Percentiles rank a stretch among this genome's conserved stretches.
phyloP scores from a whole-genome alignment of 2,329 filamentous ascomycete species.

The Atkinsonella texensis region DNA sequence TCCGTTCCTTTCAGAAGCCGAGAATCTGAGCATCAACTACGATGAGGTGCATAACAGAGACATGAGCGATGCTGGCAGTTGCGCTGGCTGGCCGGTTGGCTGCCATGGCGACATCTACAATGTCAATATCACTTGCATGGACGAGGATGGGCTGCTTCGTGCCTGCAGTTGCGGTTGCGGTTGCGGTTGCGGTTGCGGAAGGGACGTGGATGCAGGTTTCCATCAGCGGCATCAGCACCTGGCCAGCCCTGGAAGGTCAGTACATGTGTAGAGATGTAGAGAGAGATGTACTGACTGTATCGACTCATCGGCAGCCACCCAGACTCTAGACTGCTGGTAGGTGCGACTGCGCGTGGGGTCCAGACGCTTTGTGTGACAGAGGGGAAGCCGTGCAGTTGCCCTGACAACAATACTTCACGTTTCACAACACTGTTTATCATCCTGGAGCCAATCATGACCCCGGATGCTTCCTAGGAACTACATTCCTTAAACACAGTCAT shows the following conservation, averaged over 20 bases:
- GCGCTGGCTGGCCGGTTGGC: constrained; percentile 9
- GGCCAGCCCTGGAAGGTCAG: too few relatives aligned
- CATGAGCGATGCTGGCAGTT: not conserved
- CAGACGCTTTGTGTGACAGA: not conserved
- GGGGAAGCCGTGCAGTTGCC: constrained; percentile 2
- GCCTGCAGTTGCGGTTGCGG: too few relatives aligned
- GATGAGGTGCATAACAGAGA: constrained; percentile 3
- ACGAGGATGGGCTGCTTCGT: too few relatives aligned
- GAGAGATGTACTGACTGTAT: too few relatives aligned
- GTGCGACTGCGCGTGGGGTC: not conserved
- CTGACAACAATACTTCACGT: constrained; percentile 1
- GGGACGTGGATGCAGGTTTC: too few relatives aligned
- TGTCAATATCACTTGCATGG: too few relatives aligned
- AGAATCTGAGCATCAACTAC: not conserved
- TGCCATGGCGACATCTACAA: constrained; percentile 13
- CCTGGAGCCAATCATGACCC: constrained; percentile 6
- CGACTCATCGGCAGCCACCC: too few relatives aligned
- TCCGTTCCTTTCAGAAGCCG: not conserved
- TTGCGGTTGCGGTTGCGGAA: too few relatives aligned
- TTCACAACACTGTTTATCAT: constrained; percentile 5
- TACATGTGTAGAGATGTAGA: too few relatives aligned
- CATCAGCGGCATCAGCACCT: too few relatives aligned
- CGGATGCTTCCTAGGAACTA: not conserved
- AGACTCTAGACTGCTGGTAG: not conserved
- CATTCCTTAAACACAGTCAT: constrained; percentile 9